These are phyloP conservation scores for Exophiala mesophila DNA, from an alignment of 2,329 filamentous ascomycete genomes.

Conservation along the genomic window DNA sequence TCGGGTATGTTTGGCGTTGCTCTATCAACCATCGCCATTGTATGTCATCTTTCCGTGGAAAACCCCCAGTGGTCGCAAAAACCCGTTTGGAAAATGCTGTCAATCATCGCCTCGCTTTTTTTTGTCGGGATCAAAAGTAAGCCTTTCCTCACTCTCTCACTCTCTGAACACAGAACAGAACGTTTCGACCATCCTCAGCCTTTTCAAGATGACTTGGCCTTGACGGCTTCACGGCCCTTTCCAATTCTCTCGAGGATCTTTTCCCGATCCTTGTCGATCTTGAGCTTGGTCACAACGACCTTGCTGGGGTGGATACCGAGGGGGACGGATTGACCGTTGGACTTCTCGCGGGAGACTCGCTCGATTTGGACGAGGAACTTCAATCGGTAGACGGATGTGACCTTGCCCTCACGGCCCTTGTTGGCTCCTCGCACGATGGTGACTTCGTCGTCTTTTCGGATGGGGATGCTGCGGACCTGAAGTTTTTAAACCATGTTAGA, in stretches of 20 bases:
- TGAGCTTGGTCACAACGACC: slow-evolving; percentile 97
- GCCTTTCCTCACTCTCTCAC: slow-evolving; percentile 6
- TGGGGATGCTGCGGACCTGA: slow-evolving; percentile 88
- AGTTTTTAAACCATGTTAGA: too few species aligned
- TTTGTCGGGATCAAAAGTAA: too few species aligned
- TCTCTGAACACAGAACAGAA: slow-evolving; percentile 2
- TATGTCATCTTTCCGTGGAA: slow-evolving; percentile 5
- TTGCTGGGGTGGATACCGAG: slow-evolving; percentile 94
- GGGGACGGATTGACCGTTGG: slow-evolving; percentile 90
- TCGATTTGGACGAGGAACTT: slow-evolving; percentile 98
- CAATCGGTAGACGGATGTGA: slow-evolving; percentile 95
- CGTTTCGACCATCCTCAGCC: too few species aligned
- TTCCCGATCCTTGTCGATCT: slow-evolving; percentile 63
- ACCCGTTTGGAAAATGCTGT: slow-evolving; percentile 1
- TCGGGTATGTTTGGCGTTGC: slow-evolving; percentile 16
- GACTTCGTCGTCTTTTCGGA: slow-evolving; percentile 98
- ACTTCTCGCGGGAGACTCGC: slow-evolving; percentile 95
- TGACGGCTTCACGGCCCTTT: slow-evolving; percentile 43
- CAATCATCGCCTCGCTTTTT: slow-evolving; percentile 5
- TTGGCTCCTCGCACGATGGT: slow-evolving; percentile 84
- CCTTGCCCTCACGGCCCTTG: slow-evolving; percentile 98
- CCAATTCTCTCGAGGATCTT: slow-evolving; percentile 43
- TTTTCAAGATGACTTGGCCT: slow-evolving; percentile 20
- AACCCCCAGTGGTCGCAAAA: slow-evolving; percentile 2
- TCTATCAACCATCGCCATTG: slow-evolving; percentile 9